Evolutionary conservation across 2,329 filamentous ascomycete species (phyloP).

Genomic region (Diaporthe batatas): DNA sequence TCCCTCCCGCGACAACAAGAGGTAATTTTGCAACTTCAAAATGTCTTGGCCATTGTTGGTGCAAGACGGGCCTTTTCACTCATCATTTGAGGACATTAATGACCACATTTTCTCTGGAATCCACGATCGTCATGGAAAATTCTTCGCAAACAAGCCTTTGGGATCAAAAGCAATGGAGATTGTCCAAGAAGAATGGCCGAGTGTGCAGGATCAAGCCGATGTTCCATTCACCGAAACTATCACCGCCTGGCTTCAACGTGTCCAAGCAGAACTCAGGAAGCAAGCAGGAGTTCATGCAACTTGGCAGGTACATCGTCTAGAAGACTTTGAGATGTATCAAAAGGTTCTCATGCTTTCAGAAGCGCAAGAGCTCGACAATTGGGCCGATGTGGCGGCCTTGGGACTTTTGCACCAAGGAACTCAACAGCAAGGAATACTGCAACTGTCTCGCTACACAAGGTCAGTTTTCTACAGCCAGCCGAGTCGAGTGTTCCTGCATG

Average conservation of each 20-base stretch:
- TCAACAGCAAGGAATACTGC: not conserved
- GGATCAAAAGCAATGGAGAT: not conserved
- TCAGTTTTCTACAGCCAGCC: slow-evolving; percentile 3
- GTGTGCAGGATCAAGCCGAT: not conserved
- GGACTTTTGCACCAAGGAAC: not conserved
- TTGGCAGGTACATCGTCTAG: not conserved
- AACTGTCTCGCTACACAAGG: not conserved
- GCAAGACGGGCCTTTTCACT: not conserved
- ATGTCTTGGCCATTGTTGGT: not conserved
- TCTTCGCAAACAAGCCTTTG: not conserved
- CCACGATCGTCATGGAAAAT: not conserved
- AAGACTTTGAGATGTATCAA: not conserved
- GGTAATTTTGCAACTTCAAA: not conserved
- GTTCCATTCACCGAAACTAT: too few species aligned
- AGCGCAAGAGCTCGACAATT: not conserved
- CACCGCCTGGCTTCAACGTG: not conserved
- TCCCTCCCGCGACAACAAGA: not conserved
- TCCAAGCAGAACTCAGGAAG: not conserved
- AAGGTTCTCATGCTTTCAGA: not conserved
- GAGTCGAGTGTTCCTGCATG: not conserved
- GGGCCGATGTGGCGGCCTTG: not conserved
- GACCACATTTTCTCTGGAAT: not conserved
- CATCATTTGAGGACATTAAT: not conserved
- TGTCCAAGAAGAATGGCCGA: not conserved
- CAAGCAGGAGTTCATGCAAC: not conserved